Conservation (phyloP, 306 rosid genomes). For the Luffa acutangula region DNA sequence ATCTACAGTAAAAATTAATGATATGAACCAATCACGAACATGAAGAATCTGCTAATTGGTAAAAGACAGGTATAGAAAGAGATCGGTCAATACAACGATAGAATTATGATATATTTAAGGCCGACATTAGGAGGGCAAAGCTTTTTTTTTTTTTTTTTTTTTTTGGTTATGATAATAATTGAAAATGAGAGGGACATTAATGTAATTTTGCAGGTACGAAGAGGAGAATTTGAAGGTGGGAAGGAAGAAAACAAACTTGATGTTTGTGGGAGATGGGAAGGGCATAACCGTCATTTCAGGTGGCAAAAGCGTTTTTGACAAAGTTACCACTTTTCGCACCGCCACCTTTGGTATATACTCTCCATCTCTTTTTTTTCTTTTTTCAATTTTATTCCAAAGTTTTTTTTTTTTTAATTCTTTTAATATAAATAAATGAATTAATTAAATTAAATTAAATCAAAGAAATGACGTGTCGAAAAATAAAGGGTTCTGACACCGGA, state of each 20-base stretch:
- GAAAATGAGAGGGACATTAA: not conserved
- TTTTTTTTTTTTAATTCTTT: not conserved
- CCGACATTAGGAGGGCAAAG: not conserved
- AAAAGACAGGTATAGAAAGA: too few species aligned
- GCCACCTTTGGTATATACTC: slow-evolving; percentile 65
- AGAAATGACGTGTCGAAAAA: not conserved
- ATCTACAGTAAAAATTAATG: not conserved
- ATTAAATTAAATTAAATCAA: not conserved
- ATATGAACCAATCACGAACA: not conserved
- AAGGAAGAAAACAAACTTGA: slow-evolving; percentile 65
- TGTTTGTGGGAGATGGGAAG: slow-evolving; percentile 89
- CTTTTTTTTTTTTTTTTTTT: not conserved
- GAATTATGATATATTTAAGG: not conserved
- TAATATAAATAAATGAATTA: not conserved
- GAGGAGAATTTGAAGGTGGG: slow-evolving; percentile 75
- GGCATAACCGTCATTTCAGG: slow-evolving; percentile 68
- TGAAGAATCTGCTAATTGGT: too few species aligned
- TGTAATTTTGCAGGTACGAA: slow-evolving; percentile 40
- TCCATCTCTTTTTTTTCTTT: not conserved
- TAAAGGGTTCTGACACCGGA: not conserved
- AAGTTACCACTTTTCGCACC: slow-evolving; percentile 71
- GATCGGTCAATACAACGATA: not conserved
- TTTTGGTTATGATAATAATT: slow-evolving; percentile 7
- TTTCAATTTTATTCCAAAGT: not conserved
- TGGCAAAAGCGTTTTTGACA: slow-evolving; percentile 22